Evolutionary conservation across 345 rosid genomes (phyloP).

Genomic region (Kandelia obovata): DNA sequence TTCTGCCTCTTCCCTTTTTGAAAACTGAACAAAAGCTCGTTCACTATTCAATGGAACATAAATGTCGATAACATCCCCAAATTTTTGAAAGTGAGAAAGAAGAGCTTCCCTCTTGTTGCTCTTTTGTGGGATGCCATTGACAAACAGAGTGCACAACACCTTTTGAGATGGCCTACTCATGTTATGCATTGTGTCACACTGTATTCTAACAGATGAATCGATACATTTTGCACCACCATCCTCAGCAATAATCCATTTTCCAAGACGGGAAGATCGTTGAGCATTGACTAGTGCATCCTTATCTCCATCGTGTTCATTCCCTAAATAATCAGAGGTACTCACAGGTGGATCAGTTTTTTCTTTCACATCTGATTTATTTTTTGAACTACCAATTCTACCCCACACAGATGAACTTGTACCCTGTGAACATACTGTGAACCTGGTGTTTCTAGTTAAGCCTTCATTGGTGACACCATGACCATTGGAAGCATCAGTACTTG

Average conservation of each 20-base stretch:
- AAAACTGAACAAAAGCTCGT: slow-evolving; percentile 93
- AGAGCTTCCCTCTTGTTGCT: slow-evolving; percentile 78
- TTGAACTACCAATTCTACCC: slow-evolving; percentile 62
- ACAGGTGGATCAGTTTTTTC: slow-evolving; percentile 47
- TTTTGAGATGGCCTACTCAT: slow-evolving; percentile 65
- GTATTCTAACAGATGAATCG: slow-evolving; percentile 42
- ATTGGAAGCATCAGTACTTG: slow-evolving; percentile 46
- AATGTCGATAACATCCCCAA: slow-evolving; percentile 88
- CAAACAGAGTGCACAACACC: slow-evolving; percentile 83
- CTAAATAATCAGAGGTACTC: slow-evolving; percentile 38
- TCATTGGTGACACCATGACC: slow-evolving; percentile 43
- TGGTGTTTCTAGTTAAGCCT: slow-evolving; percentile 30
- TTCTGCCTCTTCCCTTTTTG: slow-evolving; percentile 90
- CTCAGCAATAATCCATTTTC: slow-evolving; percentile 44
- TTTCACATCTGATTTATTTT: slow-evolving; percentile 45
- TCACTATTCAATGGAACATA: slow-evolving; percentile 74
- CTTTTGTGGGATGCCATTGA: slow-evolving; percentile 72
- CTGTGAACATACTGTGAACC: slow-evolving; percentile 36
- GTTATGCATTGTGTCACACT: slow-evolving; percentile 36
- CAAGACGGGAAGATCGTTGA: slow-evolving; percentile 34
- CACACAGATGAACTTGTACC: slow-evolving; percentile 51
- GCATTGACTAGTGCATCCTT: slow-evolving; percentile 22
- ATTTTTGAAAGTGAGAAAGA: slow-evolving; percentile 83
- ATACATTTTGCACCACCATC: slow-evolving; percentile 33
- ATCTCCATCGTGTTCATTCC: slow-evolving; percentile 52